Base-by-base conservation (phyloP, 768 basidiomycete species). In the Podaxis mareebaensis region DNA sequence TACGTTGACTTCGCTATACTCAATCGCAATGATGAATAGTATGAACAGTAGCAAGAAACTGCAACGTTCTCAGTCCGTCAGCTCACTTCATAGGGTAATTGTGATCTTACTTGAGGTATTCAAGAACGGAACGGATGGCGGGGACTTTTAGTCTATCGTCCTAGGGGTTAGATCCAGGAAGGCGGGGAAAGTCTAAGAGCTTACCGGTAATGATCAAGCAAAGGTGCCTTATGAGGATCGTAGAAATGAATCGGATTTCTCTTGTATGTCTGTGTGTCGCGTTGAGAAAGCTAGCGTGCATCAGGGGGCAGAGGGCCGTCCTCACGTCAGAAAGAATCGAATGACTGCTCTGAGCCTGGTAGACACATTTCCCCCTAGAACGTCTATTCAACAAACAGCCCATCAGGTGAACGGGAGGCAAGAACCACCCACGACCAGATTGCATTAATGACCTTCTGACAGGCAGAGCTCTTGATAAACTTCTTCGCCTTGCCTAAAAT, bases 191-290 rank as follows among this genome's bases (percentile, higher is more conserved):
- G 6, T 38, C 39, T 49, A 44, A 30, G 44, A 15, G 72, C 82
- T 36, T 60, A 93, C 92, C 96, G 88, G 71, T 97, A 98, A 75
- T 98, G 95, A 71, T 98, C 95, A 6, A 98, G 83, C n/a, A 97
- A 74, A 17, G 95, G 93, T 0, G 95, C 95, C 72, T 88, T 93
- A 70, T 95, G 90, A 2, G 95, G 95, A 71, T 98, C 94, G 73
- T 98, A 97, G 68, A 96, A 91, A 73, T 95, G 93, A 38, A 97
- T 84, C 11, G 96, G 94, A 26, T 85, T 92, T 53, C 89, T 85
- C 78, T 97, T 97, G 75, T 98, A 98, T 28, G 92, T 95, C 95
- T 96, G 63, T 17, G 26, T 20, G 44, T 24, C 46, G 53, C 59
- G 22, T 52, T 62, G 44, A 60, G 48, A 53, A 51, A 10, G 5